Evolutionary conservation across 495 filamentous ascomycete genomes (phyloP).

Genomic region (Aspergillus steynii): DNA sequence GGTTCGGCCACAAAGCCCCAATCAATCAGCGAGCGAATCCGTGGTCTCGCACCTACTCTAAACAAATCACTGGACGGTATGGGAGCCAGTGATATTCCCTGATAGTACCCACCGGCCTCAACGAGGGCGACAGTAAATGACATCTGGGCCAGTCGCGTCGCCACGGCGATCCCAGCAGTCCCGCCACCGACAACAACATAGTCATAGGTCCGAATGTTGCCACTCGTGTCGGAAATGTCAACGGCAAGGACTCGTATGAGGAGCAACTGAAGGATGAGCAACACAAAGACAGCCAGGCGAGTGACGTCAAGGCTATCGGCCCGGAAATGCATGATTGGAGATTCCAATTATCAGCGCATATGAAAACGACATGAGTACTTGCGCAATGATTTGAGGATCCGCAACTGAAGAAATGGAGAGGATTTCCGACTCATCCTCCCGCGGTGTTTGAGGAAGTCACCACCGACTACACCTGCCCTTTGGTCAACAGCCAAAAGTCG

Average conservation of each 20-base stretch:
- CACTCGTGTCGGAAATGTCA: conserved; percentile 22
- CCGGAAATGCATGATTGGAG: background rate
- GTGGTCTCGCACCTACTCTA: conserved; percentile 5
- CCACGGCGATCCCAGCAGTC: conserved; percentile 51
- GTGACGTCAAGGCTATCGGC: background rate
- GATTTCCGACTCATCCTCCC: too few relatives aligned
- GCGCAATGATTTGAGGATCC: too few relatives aligned
- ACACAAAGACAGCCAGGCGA: background rate
- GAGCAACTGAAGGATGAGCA: background rate
- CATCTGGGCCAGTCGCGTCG: conserved; percentile 45
- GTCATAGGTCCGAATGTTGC: conserved; percentile 20
- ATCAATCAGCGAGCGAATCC: conserved; percentile 38
- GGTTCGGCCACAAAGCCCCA: conserved; percentile 49
- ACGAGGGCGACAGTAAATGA: conserved; percentile 47
- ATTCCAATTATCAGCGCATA: background rate
- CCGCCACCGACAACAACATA: conserved; percentile 60
- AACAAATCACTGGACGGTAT: conserved; percentile 37
- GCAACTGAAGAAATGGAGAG: too few relatives aligned
- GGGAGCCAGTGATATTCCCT: conserved; percentile 36
- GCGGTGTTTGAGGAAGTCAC: background rate
- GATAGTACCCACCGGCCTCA: conserved; percentile 60
- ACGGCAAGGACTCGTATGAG: background rate
- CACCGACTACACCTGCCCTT: background rate
- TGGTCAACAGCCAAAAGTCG: background rate
- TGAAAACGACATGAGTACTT: too few relatives aligned